Evolutionary conservation across 129 eudicot species (phyloP).

Genomic region (Silybum marianum): DNA sequence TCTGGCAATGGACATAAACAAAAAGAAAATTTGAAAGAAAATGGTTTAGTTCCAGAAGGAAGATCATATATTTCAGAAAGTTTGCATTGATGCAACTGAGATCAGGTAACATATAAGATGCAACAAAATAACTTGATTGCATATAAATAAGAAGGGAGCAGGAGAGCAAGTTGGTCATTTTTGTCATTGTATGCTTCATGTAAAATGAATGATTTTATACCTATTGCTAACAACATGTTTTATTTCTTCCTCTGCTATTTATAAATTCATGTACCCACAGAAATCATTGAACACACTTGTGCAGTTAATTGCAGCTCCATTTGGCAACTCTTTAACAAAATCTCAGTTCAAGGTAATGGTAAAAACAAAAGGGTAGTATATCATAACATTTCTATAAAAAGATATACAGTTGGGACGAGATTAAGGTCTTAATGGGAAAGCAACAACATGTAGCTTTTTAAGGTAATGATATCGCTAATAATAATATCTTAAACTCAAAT

Average conservation of each 20-base stretch:
- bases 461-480: background rate
- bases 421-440: background rate
- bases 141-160: background rate
- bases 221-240: no score
- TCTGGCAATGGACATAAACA: background rate
- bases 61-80: conserved; percentile 7
- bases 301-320: conserved; percentile 5
- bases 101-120: background rate
- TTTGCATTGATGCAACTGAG: background rate
- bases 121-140: background rate
- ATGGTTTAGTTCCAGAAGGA: background rate
- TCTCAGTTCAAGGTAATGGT: conserved; percentile 13
- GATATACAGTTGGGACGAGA: background rate
- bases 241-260: no score
- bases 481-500: background rate
- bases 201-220: no score
- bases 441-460: background rate
- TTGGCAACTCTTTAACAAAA: conserved; percentile 15
- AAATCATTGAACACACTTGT: background rate
- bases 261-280: background rate
- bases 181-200: background rate
- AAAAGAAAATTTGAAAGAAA: background rate
- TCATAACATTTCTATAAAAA: background rate
- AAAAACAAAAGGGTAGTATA: background rate
- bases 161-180: background rate